These are phyloP conservation scores for Meyerozyma sp. DNA, from an alignment of 1,139 yeast species.

Conservation along the genomic window DNA sequence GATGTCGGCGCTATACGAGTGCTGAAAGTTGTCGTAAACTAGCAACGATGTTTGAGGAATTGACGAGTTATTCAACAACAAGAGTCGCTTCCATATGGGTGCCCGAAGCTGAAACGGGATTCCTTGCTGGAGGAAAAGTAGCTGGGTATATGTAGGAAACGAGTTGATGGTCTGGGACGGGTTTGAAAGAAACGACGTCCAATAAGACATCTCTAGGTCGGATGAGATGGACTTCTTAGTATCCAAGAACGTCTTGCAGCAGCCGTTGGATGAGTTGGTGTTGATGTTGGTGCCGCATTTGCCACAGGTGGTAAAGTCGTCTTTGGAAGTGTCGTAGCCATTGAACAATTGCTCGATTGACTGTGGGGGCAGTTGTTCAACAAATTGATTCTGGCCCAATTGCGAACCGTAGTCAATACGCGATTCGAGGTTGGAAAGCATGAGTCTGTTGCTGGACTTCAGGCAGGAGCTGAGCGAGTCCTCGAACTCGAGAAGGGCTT, in stretches of 20 bases:
- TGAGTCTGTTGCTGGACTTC: constrained; percentile 17
- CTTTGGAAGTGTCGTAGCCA: constrained; percentile 22
- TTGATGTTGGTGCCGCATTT: constrained; percentile 17
- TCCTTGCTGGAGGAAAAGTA: constrained; percentile 35
- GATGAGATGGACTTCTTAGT: constrained; percentile 16
- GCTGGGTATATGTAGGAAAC: constrained; percentile 43
- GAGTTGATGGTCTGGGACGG: constrained; percentile 43
- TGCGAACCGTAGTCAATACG: constrained; percentile 22
- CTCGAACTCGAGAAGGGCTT: constrained; percentile 38
- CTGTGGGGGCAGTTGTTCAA: constrained; percentile 4
- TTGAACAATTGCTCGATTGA: constrained; percentile 9
- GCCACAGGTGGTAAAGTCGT: constrained; percentile 34
- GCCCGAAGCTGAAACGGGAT: constrained; percentile 35
- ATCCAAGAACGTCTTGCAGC: constrained; percentile 17
- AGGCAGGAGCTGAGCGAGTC: constrained; percentile 28
- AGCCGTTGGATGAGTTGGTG: constrained; percentile 10
- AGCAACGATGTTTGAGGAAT: constrained; percentile 34
- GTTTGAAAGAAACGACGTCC: constrained; percentile 41
- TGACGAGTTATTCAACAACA: constrained; percentile 23
- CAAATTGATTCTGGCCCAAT: constrained; percentile 5
- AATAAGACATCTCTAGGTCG: constrained; percentile 34
- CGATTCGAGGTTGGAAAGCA: constrained; percentile 26
- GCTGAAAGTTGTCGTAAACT: constrained; percentile 39
- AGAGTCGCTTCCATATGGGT: constrained; percentile 32
- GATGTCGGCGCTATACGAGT: constrained; percentile 35